phyloP scores from a whole-genome alignment of 192 early-diverging fungal species.

The Ambispora gerdemannii region DNA sequence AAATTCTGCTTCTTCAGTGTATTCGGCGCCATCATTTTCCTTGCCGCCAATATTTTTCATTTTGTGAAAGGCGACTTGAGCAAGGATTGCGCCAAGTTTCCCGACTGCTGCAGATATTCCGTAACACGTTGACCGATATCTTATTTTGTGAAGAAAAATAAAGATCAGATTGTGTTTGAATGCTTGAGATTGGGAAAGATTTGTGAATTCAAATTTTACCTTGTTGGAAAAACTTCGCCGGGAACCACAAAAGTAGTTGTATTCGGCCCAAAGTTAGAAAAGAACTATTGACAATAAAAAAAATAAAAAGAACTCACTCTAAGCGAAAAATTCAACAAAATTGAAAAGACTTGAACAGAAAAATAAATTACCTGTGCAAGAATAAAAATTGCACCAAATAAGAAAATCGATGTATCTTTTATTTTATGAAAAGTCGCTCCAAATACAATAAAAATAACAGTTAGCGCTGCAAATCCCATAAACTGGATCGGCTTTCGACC shows the following conservation, averaged over 20 bases:
- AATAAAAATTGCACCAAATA: conserved; percentile 34
- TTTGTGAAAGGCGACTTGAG: conserved; percentile 67
- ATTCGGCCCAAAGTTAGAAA: conserved; percentile 97
- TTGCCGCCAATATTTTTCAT: conserved; percentile 68
- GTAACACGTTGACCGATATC: conserved; percentile 74
- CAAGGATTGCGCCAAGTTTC: conserved; percentile 74
- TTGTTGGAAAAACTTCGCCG: conserved; percentile 79
- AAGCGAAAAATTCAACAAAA: neutral
- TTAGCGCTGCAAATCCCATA: conserved; percentile 74
- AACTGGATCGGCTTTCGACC: conserved; percentile 96
- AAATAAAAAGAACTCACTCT: conserved; percentile 30
- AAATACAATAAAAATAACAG: conserved; percentile 69
- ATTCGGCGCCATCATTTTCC: neutral
- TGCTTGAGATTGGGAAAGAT: neutral
- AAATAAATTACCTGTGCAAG: conserved; percentile 13
- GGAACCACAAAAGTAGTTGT: conserved; percentile 84
- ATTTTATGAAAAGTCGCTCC: conserved; percentile 72
- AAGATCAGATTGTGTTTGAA: neutral
- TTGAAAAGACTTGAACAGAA: neutral
- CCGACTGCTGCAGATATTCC: conserved; percentile 79
- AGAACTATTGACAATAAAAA: conserved; percentile 64
- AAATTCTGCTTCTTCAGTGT: conserved; percentile 43
- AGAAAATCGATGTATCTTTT: conserved; percentile 49
- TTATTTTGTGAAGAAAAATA: too few species aligned
- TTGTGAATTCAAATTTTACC: neutral